phyloP scores from a whole-genome alignment of 1,139 yeast species.

The Suhomyces maxii region DNA sequence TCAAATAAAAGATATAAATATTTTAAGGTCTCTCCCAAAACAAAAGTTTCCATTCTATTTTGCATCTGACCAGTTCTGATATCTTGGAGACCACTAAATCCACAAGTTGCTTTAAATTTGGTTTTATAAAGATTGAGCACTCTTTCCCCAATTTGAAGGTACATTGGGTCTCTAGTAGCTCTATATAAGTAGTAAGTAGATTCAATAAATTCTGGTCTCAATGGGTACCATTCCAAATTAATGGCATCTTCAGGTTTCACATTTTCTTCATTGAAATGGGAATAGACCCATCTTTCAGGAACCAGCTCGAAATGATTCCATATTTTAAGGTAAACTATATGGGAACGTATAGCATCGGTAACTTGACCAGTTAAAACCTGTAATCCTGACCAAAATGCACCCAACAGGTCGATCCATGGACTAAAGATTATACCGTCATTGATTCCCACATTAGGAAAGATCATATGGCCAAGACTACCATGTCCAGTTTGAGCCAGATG shows the following conservation, averaged over 20 bases:
- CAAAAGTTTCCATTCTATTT: slow-evolving; percentile 90
- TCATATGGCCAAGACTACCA: slow-evolving; percentile 50
- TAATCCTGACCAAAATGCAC: slow-evolving; percentile 88
- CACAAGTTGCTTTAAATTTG: slow-evolving; percentile 64
- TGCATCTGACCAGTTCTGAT: slow-evolving; percentile 62
- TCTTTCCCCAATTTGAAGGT: slow-evolving; percentile 69
- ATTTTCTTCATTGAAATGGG: slow-evolving; percentile 13
- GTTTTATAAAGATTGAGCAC: slow-evolving; percentile 55
- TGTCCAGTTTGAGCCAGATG: slow-evolving; percentile 42
- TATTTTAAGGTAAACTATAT: slow-evolving; percentile 66
- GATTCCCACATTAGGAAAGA: slow-evolving; percentile 61
- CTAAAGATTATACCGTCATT: slow-evolving; percentile 51
- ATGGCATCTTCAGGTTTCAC: slow-evolving; percentile 29
- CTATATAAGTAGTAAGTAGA: slow-evolving; percentile 80
- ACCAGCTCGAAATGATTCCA: slow-evolving; percentile 82
- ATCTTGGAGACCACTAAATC: slow-evolving; percentile 78
- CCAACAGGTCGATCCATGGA: slow-evolving; percentile 80
- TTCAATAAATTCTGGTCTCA: slow-evolving; percentile 89
- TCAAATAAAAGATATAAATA: slow-evolving; percentile 82
- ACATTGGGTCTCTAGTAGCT: slow-evolving; percentile 86
- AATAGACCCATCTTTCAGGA: slow-evolving; percentile 83
- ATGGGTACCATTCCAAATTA: slow-evolving; percentile 84
- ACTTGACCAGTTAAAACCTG: slow-evolving; percentile 79
- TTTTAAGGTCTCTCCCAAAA: slow-evolving; percentile 80
- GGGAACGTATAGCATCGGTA: slow-evolving; percentile 61